phyloP scores from a whole-genome alignment of 148 eudicot genomes.

The Bassia scoparia region DNA sequence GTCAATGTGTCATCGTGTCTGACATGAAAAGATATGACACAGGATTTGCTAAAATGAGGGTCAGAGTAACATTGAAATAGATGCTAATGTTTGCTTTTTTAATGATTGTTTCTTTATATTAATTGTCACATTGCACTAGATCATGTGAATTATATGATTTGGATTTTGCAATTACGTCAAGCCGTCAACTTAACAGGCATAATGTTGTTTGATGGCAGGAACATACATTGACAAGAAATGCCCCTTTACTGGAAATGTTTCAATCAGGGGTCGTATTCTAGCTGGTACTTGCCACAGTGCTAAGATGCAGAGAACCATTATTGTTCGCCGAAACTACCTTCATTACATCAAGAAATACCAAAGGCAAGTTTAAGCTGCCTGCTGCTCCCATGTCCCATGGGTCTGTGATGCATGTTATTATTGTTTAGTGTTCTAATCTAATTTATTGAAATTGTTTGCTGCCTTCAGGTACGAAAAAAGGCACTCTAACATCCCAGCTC shows the following conservation, averaged over 20 bases:
- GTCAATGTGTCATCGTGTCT: no score
- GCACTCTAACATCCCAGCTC: slow-evolving; percentile 60
- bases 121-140: no score
- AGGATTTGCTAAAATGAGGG: no score
- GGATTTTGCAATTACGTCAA: neutral
- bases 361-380: slow-evolving; percentile 27
- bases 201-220: slow-evolving; percentile 25
- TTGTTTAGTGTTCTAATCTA: neutral
- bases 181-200: neutral
- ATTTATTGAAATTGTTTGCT: neutral
- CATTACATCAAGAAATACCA: slow-evolving; percentile 66
- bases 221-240: slow-evolving; percentile 84
- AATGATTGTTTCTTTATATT: no score
- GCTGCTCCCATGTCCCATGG: neutral
- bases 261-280: slow-evolving; percentile 61
- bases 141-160: neutral
- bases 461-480: slow-evolving; percentile 48
- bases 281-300: slow-evolving; percentile 78
- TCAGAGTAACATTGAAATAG: no score
- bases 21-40: no score
- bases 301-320: slow-evolving; percentile 60
- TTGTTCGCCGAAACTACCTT: slow-evolving; percentile 63
- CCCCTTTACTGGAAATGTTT: slow-evolving; percentile 59
- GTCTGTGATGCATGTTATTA: neutral
- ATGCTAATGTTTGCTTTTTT: no score